phyloP scores from a whole-genome alignment of 2,329 filamentous ascomycete species.

The Aspergillus sp. region DNA sequence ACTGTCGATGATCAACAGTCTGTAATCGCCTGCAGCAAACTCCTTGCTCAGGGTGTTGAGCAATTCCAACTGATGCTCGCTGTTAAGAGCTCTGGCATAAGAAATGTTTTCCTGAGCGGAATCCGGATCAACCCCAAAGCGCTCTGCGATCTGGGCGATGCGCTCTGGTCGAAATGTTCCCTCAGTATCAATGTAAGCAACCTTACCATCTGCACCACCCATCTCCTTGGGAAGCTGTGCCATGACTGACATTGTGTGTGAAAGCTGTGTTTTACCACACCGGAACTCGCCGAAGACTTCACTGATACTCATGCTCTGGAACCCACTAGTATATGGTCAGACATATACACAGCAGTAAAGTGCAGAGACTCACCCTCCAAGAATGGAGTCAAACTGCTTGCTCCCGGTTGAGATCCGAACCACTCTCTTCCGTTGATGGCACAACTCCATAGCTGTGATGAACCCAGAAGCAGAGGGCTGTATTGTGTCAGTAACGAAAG shows the following conservation, averaged over 20 bases:
- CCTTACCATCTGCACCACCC: constrained; percentile 64
- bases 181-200: constrained; percentile 64
- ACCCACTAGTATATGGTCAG: constrained; percentile 46
- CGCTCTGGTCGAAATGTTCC: constrained; percentile 64
- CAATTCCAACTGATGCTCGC: constrained; percentile 61
- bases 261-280: constrained; percentile 66
- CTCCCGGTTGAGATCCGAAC: constrained; percentile 65
- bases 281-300: constrained; percentile 44
- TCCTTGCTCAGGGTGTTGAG: constrained; percentile 57
- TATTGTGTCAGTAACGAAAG: neutral
- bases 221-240: constrained; percentile 53
- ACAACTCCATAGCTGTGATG: constrained; percentile 62
- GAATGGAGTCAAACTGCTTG: constrained; percentile 61
- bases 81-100: constrained; percentile 61
- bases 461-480: constrained; percentile 58
- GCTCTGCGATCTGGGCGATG: constrained; percentile 62
- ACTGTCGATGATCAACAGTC: constrained; percentile 64
- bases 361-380: constrained; percentile 50
- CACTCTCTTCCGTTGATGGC: constrained; percentile 58
- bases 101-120: constrained; percentile 63
- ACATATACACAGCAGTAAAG: neutral
- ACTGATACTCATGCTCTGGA: constrained; percentile 66
- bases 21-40: constrained; percentile 60
- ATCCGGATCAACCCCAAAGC: constrained; percentile 58
- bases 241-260: constrained; percentile 64